These are phyloP conservation scores for Fusarium sp. DNA, from an alignment of 2,329 filamentous ascomycete genomes.

Conservation along the genomic window DNA sequence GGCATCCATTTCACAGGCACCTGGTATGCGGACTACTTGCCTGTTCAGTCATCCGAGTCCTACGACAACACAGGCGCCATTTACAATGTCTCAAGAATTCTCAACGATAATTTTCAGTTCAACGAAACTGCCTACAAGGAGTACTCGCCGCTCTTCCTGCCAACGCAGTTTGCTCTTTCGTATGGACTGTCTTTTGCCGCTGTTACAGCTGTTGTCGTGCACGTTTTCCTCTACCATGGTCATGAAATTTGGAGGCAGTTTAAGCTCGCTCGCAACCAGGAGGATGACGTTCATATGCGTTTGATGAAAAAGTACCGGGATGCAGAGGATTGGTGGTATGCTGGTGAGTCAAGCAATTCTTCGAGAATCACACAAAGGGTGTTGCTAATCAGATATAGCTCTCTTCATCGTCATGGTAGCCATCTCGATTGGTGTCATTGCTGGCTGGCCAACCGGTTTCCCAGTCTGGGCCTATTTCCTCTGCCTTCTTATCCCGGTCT, in stretches of 20 bases:
- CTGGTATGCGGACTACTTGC: constrained; percentile 73
- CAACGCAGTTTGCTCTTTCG: constrained; percentile 72
- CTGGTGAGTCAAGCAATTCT: constrained; percentile 58
- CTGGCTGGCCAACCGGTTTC: constrained; percentile 70
- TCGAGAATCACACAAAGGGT: constrained; percentile 45
- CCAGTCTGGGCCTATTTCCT: constrained; percentile 72
- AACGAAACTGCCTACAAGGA: constrained; percentile 72
- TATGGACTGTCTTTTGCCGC: constrained; percentile 79
- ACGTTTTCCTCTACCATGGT: constrained; percentile 70
- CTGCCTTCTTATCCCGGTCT: constrained; percentile 69
- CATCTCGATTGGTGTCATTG: constrained; percentile 69
- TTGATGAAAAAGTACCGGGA: constrained; percentile 74
- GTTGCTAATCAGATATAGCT: constrained; percentile 47
- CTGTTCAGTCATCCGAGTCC: constrained; percentile 72
- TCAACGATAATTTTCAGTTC: constrained; percentile 70
- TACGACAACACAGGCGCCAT: constrained; percentile 74
- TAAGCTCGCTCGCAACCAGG: constrained; percentile 68
- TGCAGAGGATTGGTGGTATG: constrained; percentile 73
- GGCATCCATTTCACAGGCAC: constrained; percentile 71
- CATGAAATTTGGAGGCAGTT: constrained; percentile 69
- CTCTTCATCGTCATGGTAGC: constrained; percentile 69
- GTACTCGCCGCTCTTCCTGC: constrained; percentile 77
- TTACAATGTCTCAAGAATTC: constrained; percentile 74
- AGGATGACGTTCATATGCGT: constrained; percentile 73
- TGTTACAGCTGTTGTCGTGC: constrained; percentile 72